Base-by-base conservation (phyloP, 2,329 filamentous ascomycete genomes). In the Zalaria sp. region DNA sequence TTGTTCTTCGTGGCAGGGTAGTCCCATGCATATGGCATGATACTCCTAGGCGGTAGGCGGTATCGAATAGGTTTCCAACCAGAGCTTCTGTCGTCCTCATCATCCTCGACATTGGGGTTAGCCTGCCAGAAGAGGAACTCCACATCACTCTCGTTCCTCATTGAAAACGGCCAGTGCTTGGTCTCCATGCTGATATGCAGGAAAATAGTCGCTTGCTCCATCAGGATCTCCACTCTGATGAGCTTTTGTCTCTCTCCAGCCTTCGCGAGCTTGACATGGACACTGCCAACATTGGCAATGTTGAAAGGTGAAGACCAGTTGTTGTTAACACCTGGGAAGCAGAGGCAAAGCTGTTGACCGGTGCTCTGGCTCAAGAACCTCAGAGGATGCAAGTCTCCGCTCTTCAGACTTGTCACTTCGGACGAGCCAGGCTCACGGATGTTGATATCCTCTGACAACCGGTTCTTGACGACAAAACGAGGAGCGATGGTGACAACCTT, bases 11-110 rank as follows among this genome's bases (percentile, higher is more conserved):
- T 88, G 1, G 91, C 89, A 1, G 91, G 93, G 63, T 94, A 98
- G 57, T 98, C 93, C 91, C 91, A 98, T 2, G 91, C 89, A 55
- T 98, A 98, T 1, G 93, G 91, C 91, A 98, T 98, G 61, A 98
- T 95, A 61, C 89, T 96, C 46, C 91, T 75, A 8, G 89, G 80
- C 2, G 93, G 93, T 27, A 98, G 69, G 28, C 89, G 81, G 63
- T 98, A 98, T 41, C 86, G 75, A 47, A 98, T 85, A 2, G 87
- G 88, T 49, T 84, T 82, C 85, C 91, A 98, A 3, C 86, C 85
- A 41, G 84, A 88, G 43, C 79, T 67, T 41, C 63, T 71, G 54
- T 95, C 84, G 51, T 85, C 81, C 42, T 89, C 88, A 46, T 95
- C 88, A 47, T 96, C 88, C 46, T 94, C 88, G 6, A 93, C 67